Conservation (phyloP, 2,329 filamentous ascomycete genomes). For the Hypoxylon sp. region DNA sequence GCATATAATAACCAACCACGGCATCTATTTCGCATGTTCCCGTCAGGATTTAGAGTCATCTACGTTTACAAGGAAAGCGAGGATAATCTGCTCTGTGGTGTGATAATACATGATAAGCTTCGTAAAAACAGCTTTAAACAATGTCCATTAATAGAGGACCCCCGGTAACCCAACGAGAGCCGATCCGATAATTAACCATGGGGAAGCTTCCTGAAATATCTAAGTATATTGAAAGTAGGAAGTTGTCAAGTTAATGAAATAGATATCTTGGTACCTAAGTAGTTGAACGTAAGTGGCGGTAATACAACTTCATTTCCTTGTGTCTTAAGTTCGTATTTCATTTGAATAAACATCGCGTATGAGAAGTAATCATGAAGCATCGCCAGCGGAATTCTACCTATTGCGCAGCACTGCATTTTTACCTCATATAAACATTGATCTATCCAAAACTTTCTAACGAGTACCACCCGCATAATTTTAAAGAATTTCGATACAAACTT, state of each 20-base stretch:
- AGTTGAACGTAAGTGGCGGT: too few relatives aligned
- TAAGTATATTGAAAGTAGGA: background rate
- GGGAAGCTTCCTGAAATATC: background rate
- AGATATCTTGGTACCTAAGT: too few relatives aligned
- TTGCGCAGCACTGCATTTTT: background rate
- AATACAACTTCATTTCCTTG: too few relatives aligned
- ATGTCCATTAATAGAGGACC: conserved; percentile 5
- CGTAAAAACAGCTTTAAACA: background rate
- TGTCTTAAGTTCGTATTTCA: too few relatives aligned
- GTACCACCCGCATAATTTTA: conserved; percentile 7
- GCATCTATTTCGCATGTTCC: background rate
- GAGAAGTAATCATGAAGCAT: background rate
- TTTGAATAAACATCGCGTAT: too few relatives aligned
- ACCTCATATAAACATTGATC: background rate
- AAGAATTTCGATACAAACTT: conserved; percentile 53
- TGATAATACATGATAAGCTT: conserved; percentile 1
- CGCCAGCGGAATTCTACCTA: background rate
- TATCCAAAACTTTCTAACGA: background rate
- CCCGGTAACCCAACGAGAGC: background rate
- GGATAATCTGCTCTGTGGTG: conserved; percentile 8
- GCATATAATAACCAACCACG: background rate
- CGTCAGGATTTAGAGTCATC: background rate
- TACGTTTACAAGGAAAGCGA: conserved; percentile 2
- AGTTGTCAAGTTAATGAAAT: too few relatives aligned
- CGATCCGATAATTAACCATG: background rate